phyloP scores from a whole-genome alignment of 2,329 filamentous ascomycete genomes.

The Xylaria sp. region DNA sequence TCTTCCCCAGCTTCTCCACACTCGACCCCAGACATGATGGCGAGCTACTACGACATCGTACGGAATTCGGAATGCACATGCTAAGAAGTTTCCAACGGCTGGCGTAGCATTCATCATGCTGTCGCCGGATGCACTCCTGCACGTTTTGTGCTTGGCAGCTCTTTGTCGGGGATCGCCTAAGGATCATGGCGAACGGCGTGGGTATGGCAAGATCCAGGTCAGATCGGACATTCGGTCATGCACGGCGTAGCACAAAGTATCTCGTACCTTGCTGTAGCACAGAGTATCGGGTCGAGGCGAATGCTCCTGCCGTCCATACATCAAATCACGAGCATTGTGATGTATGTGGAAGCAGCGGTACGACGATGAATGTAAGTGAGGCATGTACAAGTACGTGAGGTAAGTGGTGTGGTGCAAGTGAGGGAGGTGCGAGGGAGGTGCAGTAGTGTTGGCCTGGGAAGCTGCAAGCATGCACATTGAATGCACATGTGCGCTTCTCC shows the following conservation, averaged over 20 bases:
- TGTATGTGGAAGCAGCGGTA: not conserved
- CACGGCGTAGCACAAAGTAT: not conserved
- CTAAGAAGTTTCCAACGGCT: not conserved
- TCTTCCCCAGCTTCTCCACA: not conserved
- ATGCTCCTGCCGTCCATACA: not conserved
- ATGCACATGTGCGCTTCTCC: not conserved
- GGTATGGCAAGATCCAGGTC: not conserved
- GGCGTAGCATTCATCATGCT: not conserved
- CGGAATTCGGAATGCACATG: not conserved
- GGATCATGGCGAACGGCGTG: not conserved
- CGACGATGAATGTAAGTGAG: not conserved
- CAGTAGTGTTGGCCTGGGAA: not conserved
- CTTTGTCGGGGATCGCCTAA: not conserved
- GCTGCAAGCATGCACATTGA: too few relatives aligned
- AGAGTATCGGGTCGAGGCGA: not conserved
- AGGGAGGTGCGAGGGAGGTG: not conserved
- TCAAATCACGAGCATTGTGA: not conserved
- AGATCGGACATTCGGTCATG: not conserved
- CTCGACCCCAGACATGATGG: not conserved
- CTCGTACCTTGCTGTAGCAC: conserved; percentile 1
- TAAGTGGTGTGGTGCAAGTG: not conserved
- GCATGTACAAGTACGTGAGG: not conserved
- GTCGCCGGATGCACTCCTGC: not conserved
- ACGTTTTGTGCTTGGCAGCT: too few relatives aligned
- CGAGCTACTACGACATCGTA: not conserved